Evolutionary conservation across 73 alveolate genomes (phyloP).

Genomic region (Breviolum minutum): DNA sequence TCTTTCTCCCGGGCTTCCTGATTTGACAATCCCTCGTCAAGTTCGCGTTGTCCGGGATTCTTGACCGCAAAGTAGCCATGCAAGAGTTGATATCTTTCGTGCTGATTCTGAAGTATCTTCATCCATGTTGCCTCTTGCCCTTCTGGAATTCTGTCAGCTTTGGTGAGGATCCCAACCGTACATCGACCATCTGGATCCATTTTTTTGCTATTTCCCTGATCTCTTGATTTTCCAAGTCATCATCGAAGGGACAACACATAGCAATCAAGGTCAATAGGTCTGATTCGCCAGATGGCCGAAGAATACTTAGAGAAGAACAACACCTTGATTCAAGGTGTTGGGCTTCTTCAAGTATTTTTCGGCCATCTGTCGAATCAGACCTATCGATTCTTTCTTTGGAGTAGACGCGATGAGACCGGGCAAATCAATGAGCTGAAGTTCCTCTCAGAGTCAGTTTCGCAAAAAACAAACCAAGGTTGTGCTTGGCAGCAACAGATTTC

Average conservation of each 20-base stretch:
- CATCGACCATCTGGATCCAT: not conserved
- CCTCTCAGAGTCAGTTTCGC: not conserved
- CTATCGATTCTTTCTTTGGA: not conserved
- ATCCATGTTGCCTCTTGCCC: not conserved
- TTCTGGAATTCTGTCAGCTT: conserved; percentile 2
- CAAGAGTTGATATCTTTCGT: not conserved
- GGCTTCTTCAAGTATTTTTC: not conserved
- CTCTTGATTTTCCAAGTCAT: not conserved
- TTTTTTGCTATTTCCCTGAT: not conserved
- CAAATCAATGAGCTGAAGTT: conserved; percentile 2
- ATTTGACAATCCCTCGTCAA: not conserved
- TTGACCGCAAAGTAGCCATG: conserved; percentile 5
- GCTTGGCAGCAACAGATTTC: too few species aligned
- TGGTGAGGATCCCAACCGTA: conserved; percentile 13
- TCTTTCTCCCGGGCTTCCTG: not conserved
- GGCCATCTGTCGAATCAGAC: not conserved
- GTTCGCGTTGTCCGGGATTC: not conserved
- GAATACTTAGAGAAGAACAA: too few species aligned
- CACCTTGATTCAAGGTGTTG: too few species aligned
- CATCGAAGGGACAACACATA: conserved; percentile 22
- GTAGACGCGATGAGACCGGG: not conserved
- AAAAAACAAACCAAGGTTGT: too few species aligned
- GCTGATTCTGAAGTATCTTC: not conserved
- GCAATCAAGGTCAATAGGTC: too few species aligned
- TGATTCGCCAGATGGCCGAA: too few species aligned